Conservation (phyloP, 176 grass and related monocot species). For the Bromus sterilis region DNA sequence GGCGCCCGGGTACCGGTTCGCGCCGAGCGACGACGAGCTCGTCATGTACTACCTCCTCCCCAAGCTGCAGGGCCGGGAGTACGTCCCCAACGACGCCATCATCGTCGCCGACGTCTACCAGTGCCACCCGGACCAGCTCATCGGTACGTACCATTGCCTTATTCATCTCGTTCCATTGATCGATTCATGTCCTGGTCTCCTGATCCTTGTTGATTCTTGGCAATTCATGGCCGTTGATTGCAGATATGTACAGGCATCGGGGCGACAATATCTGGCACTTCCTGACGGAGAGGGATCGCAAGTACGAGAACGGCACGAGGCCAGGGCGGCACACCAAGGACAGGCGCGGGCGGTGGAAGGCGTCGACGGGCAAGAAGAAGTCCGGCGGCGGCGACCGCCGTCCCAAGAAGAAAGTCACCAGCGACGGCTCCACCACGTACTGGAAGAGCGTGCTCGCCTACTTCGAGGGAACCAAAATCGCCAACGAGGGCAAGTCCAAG, state of each 20-base stretch:
- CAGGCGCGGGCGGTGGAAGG: slow-evolving; percentile 26
- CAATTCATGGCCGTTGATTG: no score
- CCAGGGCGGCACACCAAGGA: slow-evolving; percentile 22
- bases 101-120: slow-evolving; percentile 20
- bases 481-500: slow-evolving; percentile 2
- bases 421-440: neutral
- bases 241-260: slow-evolving; percentile 1
- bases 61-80: slow-evolving; percentile 1
- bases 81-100: neutral
- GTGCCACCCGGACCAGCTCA: slow-evolving; percentile 14
- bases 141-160: no score
- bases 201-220: no score
- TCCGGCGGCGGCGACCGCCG: no score
- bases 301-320: neutral
- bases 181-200: no score
- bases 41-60: slow-evolving; percentile 29
- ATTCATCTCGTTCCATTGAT: no score
- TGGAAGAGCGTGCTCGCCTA: neutral
- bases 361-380: neutral
- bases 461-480: neutral
- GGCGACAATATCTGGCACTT: slow-evolving; percentile 13
- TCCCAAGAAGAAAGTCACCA: neutral
- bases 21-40: neutral
- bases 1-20: slow-evolving; percentile 10
- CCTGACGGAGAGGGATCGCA: slow-evolving; percentile 32